These are phyloP conservation scores for Boletus sp. DNA, from an alignment of 1,284 basidiomycete genomes.

Conservation along the genomic window DNA sequence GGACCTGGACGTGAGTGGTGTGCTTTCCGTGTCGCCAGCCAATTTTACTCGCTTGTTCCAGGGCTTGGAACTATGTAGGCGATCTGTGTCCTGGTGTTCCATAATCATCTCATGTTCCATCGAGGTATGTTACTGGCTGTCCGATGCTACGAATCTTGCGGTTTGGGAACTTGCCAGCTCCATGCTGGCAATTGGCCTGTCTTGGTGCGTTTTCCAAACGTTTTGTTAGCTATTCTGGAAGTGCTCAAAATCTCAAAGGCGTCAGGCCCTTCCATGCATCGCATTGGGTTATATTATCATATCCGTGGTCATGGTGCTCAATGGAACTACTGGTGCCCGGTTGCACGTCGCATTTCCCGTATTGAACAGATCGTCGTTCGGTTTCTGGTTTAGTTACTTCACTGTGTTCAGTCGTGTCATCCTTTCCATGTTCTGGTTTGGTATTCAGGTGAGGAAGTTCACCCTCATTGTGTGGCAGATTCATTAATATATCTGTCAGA, in stretches of 20 bases:
- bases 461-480: neutral
- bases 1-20: conserved; percentile 53
- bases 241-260: conserved; percentile 31
- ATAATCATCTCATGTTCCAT: conserved; percentile 3
- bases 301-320: conserved; percentile 47
- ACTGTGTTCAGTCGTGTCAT: conserved; percentile 58
- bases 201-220: conserved; percentile 39
- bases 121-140: conserved; percentile 32
- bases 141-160: conserved; percentile 44
- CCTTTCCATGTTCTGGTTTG: conserved; percentile 62
- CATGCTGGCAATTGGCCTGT: conserved; percentile 51
- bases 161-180: conserved; percentile 48
- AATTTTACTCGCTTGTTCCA: conserved; percentile 3
- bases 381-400: conserved; percentile 63
- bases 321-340: conserved; percentile 56
- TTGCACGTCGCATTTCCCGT: conserved; percentile 64
- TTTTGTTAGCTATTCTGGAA: neutral
- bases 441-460: conserved; percentile 39
- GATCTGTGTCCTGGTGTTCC: neutral
- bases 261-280: conserved; percentile 50
- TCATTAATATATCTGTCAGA: conserved; percentile 11
- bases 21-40: neutral
- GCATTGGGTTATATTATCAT: conserved; percentile 43
- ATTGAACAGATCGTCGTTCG: conserved; percentile 58
- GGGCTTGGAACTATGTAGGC: conserved; percentile 31